Base-by-base conservation (phyloP, 139 green algal species). In the Diplosphaera chodatii region DNA sequence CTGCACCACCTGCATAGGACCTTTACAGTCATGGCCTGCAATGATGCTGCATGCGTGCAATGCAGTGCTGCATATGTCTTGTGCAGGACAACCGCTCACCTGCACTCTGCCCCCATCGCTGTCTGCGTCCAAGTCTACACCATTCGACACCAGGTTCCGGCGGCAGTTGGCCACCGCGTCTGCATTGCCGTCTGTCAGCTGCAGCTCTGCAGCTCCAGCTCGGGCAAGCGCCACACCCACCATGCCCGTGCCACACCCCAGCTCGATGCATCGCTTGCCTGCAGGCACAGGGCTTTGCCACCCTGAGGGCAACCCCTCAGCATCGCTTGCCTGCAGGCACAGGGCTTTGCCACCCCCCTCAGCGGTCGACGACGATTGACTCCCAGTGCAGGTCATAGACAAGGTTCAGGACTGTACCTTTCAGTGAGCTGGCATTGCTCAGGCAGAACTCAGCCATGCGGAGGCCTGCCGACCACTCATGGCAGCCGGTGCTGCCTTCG, bases 401-500 rank as follows among this genome's bases (percentile, higher is more conserved):
- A n/a, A n/a, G n/a, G n/a, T n/a, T n/a, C n/a, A n/a, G n/a, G n/a
- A n/a, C n/a, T n/a, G n/a, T n/a, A n/a, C n/a, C n/a, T n/a, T n/a
- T n/a, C n/a, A n/a, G n/a, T n/a, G n/a, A n/a, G n/a, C 76, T 29
- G 15, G 69, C 76, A 30, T 85, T 29, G 41, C 74, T 86, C 22
- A 96, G 69, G 65, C 91, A 40, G 30, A 80, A 83, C 71, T 94
- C 84, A 21, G 85, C 77, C 56, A 94, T 67, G 20, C 83, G 67
- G 30, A 93, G 88, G 32, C 86, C 87, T 3, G 90, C 90, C 66
- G 91, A 81, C 90, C 90, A 96, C 56, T 89, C 85, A 74, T 88
- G 81, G 66, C 84, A 91, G 0, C 90, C 90, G 0, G 90, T 96
- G 32, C 78, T 78, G 25, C 88, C 90, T n/a, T 78, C 79, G 32